Base-by-base conservation (phyloP, 2,329 filamentous ascomycete genomes). In the Stachybotrys elegans region DNA sequence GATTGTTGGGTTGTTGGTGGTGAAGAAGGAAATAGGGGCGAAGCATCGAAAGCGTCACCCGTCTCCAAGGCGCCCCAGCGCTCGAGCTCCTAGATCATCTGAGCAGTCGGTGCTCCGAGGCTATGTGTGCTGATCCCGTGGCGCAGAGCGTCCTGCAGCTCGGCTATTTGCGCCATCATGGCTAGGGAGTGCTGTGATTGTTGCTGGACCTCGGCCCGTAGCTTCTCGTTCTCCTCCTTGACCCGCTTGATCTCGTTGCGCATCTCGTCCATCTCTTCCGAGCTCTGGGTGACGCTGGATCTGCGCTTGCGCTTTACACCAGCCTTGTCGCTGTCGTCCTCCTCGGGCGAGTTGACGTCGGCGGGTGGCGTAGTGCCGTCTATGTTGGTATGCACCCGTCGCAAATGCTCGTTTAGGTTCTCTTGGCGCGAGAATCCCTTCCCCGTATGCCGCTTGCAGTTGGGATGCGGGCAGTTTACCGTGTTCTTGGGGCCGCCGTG, bases 1-100 rank as follows among this genome's bases (percentile, higher is more conserved):
- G n/a, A n/a, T n/a, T n/a, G n/a, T n/a, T n/a, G n/a, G n/a, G n/a
- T n/a, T n/a, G n/a, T n/a, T n/a, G n/a, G n/a, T n/a, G n/a, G n/a
- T n/a, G n/a, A n/a, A n/a, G n/a, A n/a, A n/a, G n/a, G n/a, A n/a
- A n/a, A n/a, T n/a, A n/a, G n/a, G n/a, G n/a, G n/a, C n/a, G n/a
- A n/a, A n/a, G n/a, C n/a, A 95, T 90, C 62, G 93, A 98, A 43
- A 93, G 93, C 37, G 91, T 91, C 29, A 95, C 88, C 63, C 98
- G 97, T 70, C 79, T 97, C 47, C 86, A 90, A 66, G 79, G 84
- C 57, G 80, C 88, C 42, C 86, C 70, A 66, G 55, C 37, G 40
- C 40, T 36, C 9, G 16, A 16, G 22, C 22, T 22, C n/a, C 22
- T 60, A 70, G 35, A 68, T 62, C 66, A 69, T 69, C 55, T 68